phyloP scores from a whole-genome alignment of 139 green algal genomes.

The Chlorella sp. region DNA sequence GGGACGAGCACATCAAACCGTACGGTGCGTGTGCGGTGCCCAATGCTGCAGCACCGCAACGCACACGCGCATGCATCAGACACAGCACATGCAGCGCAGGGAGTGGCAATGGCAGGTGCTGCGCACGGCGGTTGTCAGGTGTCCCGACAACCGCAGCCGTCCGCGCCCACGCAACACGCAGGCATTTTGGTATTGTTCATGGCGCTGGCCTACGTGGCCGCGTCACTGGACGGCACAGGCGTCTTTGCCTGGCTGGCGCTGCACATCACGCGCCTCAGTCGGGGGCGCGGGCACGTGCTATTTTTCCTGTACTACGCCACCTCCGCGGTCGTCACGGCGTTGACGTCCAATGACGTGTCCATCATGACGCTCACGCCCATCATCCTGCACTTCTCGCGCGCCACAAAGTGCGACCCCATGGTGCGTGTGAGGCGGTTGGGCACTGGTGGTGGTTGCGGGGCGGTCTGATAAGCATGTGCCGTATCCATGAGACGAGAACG shows the following conservation, averaged over 20 bases:
- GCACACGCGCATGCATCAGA: too few species aligned
- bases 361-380: conserved; percentile 51
- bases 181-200: conserved; percentile 34
- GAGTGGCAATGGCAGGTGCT: too few species aligned
- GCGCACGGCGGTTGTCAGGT: too few species aligned
- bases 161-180: too few species aligned
- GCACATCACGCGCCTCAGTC: conserved; percentile 18
- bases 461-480: not conserved
- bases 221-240: conserved; percentile 33
- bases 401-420: conserved; percentile 18
- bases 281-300: conserved; percentile 22
- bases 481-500: too few species aligned
- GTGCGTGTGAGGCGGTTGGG: not conserved
- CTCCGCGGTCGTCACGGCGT: conserved; percentile 26
- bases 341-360: conserved; percentile 40
- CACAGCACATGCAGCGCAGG: too few species aligned
- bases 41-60: too few species aligned
- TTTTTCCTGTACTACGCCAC: conserved; percentile 39
- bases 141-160: too few species aligned
- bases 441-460: not conserved
- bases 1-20: conserved; percentile 35
- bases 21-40: conserved; percentile 34
- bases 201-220: conserved; percentile 36
- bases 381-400: conserved; percentile 28
- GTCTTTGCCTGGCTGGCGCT: conserved; percentile 31